These are phyloP conservation scores for Xylariales sp. DNA, from an alignment of 2,329 filamentous ascomycete genomes.

Conservation along the genomic window DNA sequence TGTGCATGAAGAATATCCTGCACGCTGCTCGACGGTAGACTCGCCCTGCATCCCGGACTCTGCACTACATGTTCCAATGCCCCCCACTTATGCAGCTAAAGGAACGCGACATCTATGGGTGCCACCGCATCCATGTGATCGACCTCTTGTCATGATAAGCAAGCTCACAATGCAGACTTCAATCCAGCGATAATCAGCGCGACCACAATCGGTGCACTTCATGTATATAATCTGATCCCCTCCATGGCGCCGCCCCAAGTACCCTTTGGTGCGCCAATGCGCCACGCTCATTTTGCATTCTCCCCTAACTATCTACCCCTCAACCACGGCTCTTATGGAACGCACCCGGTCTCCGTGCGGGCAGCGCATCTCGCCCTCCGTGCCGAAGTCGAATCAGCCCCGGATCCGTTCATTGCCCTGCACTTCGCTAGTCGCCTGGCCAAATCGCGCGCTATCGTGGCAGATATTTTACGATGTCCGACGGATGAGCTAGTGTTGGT, in stretches of 20 bases:
- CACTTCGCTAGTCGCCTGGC: conserved; percentile 18
- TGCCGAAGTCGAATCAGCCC: conserved; percentile 20
- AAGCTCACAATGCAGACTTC: too few species aligned
- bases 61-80: too few species aligned
- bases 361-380: conserved; percentile 17
- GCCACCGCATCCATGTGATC: too few species aligned
- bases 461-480: conserved; percentile 14
- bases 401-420: conserved; percentile 25
- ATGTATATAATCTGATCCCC: too few species aligned
- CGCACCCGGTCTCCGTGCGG: conserved; percentile 18
- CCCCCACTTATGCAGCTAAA: too few species aligned
- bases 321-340: conserved; percentile 27
- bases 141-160: too few species aligned
- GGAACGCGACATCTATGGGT: too few species aligned
- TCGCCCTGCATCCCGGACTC: too few species aligned
- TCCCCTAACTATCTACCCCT: conserved; percentile 23
- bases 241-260: conserved; percentile 10
- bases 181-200: too few species aligned
- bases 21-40: too few species aligned
- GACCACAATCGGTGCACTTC: too few species aligned
- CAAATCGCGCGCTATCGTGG: conserved; percentile 15
- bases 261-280: conserved; percentile 25
- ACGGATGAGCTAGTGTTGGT: conserved; percentile 47
- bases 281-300: conserved; percentile 25
- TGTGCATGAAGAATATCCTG: too few species aligned